Evolutionary conservation across 179 eudicot species (phyloP), one percentile per base, ranked within the genome.

Genomic region (Camellia oleifera): DNA sequence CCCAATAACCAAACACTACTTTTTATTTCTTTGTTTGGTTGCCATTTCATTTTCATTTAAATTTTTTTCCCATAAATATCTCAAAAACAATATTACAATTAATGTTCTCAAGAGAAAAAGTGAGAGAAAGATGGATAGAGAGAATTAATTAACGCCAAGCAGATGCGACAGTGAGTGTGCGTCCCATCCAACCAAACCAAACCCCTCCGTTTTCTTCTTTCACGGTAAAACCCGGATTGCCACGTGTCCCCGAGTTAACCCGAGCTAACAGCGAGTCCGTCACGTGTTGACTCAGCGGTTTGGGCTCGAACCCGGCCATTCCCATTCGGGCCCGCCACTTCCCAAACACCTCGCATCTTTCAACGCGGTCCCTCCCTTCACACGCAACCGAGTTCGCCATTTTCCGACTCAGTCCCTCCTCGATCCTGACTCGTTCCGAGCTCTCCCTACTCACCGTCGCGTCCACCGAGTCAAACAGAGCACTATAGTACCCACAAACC

Each of bases 251-350:
- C 57, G 92, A 81, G 60, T 86, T 82, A 17, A 90, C 76, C 42
- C 85, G 83, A 6, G 72, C 75, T 74, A 85, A 80, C 71, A 96
- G 84, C 17, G 95, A 91, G 78, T 91, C 97, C 0, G 85, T 88
- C 4, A 91, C 83, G 15, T 61, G 76, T 60, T 69, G 89, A 52
- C 90, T 83, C 81, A 92, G 71, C 8, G 87, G 77, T 17, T 78
- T 86, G 0, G 82, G 2, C 77, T 82, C 79, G 60, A 94, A 92
- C 88, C 99, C 98, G 9, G 99, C 99, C 99, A 96, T 96, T 1
- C 94, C 73, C 98, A 96, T 88, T 80, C 99, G 83, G 64, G 99
- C 98, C 88, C 94, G 86, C 98, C 99, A 96, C 87, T 96, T 96
- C 4, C 99, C 98, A 2, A 94, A 94, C 78, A 92, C 92, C 83